Evolutionary conservation across 164 flowering plant genomes (phyloP), one percentile per base, ranked within the genome.

Genomic region (Dillenia suffruticosa): DNA sequence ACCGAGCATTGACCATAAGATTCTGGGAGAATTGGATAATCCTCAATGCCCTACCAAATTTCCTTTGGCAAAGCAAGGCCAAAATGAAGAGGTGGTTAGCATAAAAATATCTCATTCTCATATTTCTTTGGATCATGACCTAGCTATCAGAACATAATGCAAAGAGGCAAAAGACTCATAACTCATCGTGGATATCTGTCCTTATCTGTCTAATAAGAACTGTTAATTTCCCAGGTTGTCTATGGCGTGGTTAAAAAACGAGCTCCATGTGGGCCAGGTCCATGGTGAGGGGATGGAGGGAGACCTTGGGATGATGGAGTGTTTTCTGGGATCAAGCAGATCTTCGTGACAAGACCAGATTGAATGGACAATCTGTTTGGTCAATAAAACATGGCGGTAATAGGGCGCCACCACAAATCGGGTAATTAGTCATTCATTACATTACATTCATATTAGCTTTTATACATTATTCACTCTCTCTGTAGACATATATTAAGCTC

Each of bases 221-320:
- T 11, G 10, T 46, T 9, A 2, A 24, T 57, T 44, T 54, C n/a
- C 26, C 72, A 84, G 92, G 75, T 71, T 54, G 64, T 64, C 11
- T 57, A 68, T 56, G 74, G 81, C 8, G 64, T 82, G 55, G 67
- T 83, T 12, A 86, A 85, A 64, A 88, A 88, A 69, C 84, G 89
- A 60, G 80, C 76, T 12, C 86, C 89, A 52, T 74, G 71, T 49
- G 90, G 83, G 32, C 77, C 89, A 0, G 93, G 93, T 3, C 97
- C 96, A 8, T 91, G 97, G 96, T 96, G 97, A 16, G 97, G 97
- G 1, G 87, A 88, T 32, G 87, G 91, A 68, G 97, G 97, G 9
- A 72, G 65, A 57, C 75, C 84, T 8, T 91, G 97, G 97, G 96
- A 91, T 68, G 97, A 88, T 74, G 97, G 97, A 26, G 91, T 85